Conservation (phyloP, 768 basidiomycete species). For the Gautieria morchelliformis region DNA sequence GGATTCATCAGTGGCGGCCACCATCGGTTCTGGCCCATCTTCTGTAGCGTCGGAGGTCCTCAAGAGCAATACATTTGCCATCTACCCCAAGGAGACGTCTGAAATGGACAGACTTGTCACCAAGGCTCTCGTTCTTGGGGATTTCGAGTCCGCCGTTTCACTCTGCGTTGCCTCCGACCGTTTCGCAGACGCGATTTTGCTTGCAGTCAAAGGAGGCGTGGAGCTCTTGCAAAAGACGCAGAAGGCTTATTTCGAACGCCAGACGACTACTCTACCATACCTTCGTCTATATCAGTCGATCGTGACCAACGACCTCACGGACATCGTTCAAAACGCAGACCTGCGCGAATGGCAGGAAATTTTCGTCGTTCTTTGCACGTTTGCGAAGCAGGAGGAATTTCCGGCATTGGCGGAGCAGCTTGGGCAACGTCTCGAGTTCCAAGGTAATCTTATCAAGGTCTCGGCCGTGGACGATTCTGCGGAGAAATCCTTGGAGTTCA, state of each 20-base stretch:
- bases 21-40: constrained; percentile 83
- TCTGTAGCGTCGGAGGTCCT: constrained; percentile 59
- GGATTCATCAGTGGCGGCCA: constrained; percentile 92
- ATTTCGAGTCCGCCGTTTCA: constrained; percentile 86
- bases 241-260: constrained; percentile 85
- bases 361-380: constrained; percentile 94
- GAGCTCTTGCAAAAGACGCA: constrained; percentile 84
- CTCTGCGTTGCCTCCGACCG: constrained; percentile 83
- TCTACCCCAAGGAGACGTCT: constrained; percentile 80
- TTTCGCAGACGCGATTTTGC: constrained; percentile 89
- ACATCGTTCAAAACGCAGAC: constrained; percentile 95
- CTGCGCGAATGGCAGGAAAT: constrained; percentile 92
- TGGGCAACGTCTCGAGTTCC: constrained; percentile 83
- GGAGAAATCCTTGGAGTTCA: constrained; percentile 39
- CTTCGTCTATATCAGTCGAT: constrained; percentile 92
- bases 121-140: constrained; percentile 90
- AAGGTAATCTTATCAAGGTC: constrained; percentile 49
- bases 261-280: constrained; percentile 69
- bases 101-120: constrained; percentile 85
- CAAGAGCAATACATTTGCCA: constrained; percentile 80
- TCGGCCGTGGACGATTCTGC: constrained; percentile 34
- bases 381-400: constrained; percentile 80
- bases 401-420: constrained; percentile 83
- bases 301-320: constrained; percentile 82
- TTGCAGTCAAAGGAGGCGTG: constrained; percentile 84